phyloP scores from a whole-genome alignment of 208 protist species.

The Leishmania turanica region DNA sequence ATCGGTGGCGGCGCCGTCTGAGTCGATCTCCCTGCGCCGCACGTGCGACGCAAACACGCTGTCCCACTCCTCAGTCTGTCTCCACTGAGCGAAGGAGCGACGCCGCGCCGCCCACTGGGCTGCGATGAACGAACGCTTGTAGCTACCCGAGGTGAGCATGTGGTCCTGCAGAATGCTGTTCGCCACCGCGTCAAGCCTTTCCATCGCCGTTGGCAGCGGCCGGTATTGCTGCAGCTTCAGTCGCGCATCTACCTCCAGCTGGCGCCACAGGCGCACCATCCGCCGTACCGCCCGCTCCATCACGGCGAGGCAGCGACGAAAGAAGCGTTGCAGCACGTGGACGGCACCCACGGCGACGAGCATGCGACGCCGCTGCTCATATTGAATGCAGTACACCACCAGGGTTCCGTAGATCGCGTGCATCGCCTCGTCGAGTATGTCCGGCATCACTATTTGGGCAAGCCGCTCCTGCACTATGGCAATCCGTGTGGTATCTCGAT shows the following conservation, averaged over 20 bases:
- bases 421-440: slow-evolving; percentile 25
- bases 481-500: slow-evolving; percentile 3
- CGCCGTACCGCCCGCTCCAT: slow-evolving; percentile 61
- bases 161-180: slow-evolving; percentile 79
- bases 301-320: slow-evolving; percentile 53
- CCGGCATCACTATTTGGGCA: slow-evolving; percentile 7
- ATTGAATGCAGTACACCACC: slow-evolving; percentile 33
- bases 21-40: neutral
- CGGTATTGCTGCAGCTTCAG: slow-evolving; percentile 64
- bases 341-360: slow-evolving; percentile 37
- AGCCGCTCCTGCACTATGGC: slow-evolving; percentile 16
- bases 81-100: slow-evolving; percentile 42
- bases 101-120: slow-evolving; percentile 58
- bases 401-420: slow-evolving; percentile 17
- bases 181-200: slow-evolving; percentile 68
- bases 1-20: no score
- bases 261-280: slow-evolving; percentile 68
- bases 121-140: slow-evolving; percentile 68
- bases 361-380: slow-evolving; percentile 22
- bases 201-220: slow-evolving; percentile 40
- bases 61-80: slow-evolving; percentile 42
- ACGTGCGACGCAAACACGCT: slow-evolving; percentile 4
- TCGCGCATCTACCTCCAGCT: slow-evolving; percentile 66
- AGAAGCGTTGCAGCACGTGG: slow-evolving; percentile 66
- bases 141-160: slow-evolving; percentile 73